phyloP scores from a whole-genome alignment of 2,329 filamentous ascomycete genomes.

The Colletotrichum abscissum region DNA sequence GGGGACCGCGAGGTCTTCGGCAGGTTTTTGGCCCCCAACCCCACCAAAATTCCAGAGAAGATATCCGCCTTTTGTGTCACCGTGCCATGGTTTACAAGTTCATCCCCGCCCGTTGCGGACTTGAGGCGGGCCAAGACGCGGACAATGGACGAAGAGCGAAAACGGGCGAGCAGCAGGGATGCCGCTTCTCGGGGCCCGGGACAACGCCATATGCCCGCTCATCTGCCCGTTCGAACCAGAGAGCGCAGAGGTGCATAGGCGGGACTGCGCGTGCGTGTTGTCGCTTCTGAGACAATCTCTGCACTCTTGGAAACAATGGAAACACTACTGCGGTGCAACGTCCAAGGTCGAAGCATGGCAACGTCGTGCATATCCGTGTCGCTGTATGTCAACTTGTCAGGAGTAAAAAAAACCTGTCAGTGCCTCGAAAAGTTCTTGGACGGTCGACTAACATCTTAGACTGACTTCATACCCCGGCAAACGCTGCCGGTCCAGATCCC shows the following conservation, averaged over 20 bases:
- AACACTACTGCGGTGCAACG: neutral
- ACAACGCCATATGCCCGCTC: neutral
- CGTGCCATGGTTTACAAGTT: neutral
- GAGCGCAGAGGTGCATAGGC: neutral
- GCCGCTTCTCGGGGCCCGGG: neutral
- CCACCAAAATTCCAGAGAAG: neutral
- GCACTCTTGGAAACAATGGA: neutral
- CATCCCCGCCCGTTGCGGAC: neutral
- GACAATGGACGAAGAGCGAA: neutral
- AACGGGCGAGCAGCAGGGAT: neutral
- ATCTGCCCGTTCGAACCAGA: neutral
- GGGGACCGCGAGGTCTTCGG: slow-evolving; percentile 16
- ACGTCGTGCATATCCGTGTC: neutral
- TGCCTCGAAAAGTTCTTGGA: neutral
- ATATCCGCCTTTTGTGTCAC: neutral
- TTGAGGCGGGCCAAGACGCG: neutral
- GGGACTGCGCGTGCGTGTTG: too few species aligned
- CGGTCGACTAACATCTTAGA: neutral
- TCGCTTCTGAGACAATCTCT: neutral
- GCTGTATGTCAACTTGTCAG: neutral
- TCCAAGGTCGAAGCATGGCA: neutral
- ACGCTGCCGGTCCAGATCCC: neutral
- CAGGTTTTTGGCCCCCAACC: slow-evolving; percentile 2
- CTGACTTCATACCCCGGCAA: neutral
- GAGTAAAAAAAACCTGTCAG: neutral